A percentile compares a stretch with the other conserved stretches of the same genome.
Evolutionary conservation across 176 grass and related monocot species (phyloP).

Genomic region (Cocos nucifera): DNA sequence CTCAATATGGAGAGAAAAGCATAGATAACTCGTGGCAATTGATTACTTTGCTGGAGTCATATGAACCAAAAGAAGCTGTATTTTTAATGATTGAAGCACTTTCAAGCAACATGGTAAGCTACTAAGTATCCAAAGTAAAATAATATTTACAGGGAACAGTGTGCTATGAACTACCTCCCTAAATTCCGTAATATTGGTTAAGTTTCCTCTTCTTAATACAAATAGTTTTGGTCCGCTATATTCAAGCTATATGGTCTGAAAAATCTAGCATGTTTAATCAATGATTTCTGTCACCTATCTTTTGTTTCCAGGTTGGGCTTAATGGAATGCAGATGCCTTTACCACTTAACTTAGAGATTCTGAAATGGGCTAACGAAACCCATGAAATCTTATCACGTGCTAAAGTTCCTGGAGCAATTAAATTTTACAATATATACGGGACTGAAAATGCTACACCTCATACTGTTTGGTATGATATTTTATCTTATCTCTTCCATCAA

Average conservation of each 20-base stretch:
- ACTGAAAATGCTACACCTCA: slow-evolving; percentile 71
- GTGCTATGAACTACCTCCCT: no score
- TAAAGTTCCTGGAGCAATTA: slow-evolving; percentile 83
- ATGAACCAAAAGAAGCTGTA: slow-evolving; percentile 69
- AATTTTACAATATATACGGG: slow-evolving; percentile 94
- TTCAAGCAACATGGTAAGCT: slow-evolving; percentile 65
- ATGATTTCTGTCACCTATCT: no score
- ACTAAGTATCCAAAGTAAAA: background rate
- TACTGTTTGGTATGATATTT: slow-evolving; percentile 58
- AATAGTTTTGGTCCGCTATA: no score
- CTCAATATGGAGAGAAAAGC: slow-evolving; percentile 81
- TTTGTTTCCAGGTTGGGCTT: slow-evolving; percentile 51
- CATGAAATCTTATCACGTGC: slow-evolving; percentile 51
- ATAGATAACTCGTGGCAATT: slow-evolving; percentile 40
- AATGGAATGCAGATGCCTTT: slow-evolving; percentile 55
- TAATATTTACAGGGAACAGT: no score
- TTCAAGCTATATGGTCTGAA: no score
- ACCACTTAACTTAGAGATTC: slow-evolving; percentile 71
- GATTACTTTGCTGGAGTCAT: slow-evolving; percentile 61
- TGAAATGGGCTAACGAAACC: slow-evolving; percentile 90
- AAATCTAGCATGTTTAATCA: no score
- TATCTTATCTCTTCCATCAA: background rate
- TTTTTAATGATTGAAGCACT: slow-evolving; percentile 68
- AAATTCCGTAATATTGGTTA: no score
- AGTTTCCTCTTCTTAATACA: no score